Percentiles rank a stretch among this genome's conserved stretches.
These are phyloP conservation scores for Chrysanthemum makinoi DNA, from an alignment of 129 eudicot species.

Conservation along the genomic window DNA sequence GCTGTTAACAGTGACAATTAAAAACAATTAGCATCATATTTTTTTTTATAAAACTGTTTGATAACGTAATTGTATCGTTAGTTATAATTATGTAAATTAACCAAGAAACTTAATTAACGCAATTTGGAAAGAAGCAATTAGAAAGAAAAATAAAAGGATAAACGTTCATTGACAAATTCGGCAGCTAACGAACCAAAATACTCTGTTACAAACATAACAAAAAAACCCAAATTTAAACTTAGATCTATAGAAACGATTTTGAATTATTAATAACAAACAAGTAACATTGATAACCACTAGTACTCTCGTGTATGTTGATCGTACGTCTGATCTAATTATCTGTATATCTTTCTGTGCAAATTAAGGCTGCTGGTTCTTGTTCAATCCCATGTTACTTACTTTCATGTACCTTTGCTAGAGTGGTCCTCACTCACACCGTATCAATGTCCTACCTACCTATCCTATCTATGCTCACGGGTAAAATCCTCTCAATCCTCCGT, in stretches of 20 bases:
- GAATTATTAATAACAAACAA: not conserved
- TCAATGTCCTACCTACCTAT: constrained; percentile 28
- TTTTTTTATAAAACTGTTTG: no score
- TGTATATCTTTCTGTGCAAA: constrained; percentile 43
- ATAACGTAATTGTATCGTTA: no score
- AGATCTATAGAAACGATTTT: not conserved
- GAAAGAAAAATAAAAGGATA: no score
- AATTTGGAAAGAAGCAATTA: no score
- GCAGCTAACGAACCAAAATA: not conserved
- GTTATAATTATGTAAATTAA: no score
- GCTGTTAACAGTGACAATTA: no score
- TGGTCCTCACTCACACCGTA: constrained; percentile 29
- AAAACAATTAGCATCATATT: no score
- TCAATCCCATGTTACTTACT: constrained; percentile 38
- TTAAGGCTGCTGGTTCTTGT: constrained; percentile 16
- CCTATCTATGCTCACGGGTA: constrained; percentile 35
- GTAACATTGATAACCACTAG: constrained; percentile 19
- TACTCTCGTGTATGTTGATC: not conserved
- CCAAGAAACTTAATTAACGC: no score
- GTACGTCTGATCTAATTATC: constrained; percentile 20
- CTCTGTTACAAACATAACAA: not conserved
- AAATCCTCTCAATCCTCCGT: not conserved
- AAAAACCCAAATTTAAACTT: not conserved
- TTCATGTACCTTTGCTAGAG: constrained; percentile 24
- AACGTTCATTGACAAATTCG: no score